Evolutionary conservation across 225 moss, liverwort and hornwort species (phyloP), one percentile per base, ranked within the genome.

Genomic region (Neckera pumila): DNA sequence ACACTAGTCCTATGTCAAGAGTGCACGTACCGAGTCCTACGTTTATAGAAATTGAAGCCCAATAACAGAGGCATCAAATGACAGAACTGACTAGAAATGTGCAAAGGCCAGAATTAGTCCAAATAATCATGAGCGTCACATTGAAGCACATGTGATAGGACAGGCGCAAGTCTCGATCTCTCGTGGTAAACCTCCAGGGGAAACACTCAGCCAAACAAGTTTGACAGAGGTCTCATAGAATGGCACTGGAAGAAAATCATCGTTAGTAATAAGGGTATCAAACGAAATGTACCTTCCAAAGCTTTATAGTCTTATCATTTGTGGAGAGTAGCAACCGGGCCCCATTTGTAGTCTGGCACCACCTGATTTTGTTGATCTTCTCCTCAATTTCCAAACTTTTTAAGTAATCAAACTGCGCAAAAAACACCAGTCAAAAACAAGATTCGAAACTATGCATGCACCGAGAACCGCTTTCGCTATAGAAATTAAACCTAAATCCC

Each of bases 381-480:
- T 98, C 97, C 91, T 98, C 97, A 76, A 98, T 98, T 95, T 98
- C 98, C 96, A 98, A 93, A 95, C 98, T 97, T 92, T 98, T 98
- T 84, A 98, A 93, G 93, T 98, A 98, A 93, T 98, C 97, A 89
- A 98, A 98, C 97, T 98, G 96, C 92, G 47, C 22, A 74, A 53
- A 53, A 76, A 3, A n/a, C 56, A 66, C 34, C 2, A 61, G 71
- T 88, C 74, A 84, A 14, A 51, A 84, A 40, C 47, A 6, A 51
- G 45, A 79, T 66, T 74, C 73, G 53, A 80, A 81, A 22, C 51
- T 81, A 49, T 49, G 45, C 49, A 61, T 60, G 71, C 81, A 31
- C 60, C 61, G 81, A 59, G 71, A 87, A 71, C 49, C 57, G 25
- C 36, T 58, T 86, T 80, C 7, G 70, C 30, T 69, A 56, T 10